Conservation (phyloP, 1,284 basidiomycete species). For the Puccinia hordei region DNA sequence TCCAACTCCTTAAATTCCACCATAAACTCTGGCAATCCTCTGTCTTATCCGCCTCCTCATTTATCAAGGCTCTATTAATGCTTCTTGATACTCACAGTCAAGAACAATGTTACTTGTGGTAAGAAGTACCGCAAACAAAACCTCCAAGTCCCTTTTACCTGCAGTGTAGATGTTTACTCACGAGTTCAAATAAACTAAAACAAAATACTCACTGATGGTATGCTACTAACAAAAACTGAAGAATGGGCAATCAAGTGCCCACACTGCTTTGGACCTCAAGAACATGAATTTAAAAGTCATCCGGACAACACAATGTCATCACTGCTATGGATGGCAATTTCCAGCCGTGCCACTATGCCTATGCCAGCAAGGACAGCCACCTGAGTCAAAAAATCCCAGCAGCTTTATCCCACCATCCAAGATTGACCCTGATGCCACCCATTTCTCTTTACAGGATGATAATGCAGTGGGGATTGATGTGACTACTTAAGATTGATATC, state of each 20-base stretch:
- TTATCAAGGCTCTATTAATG: background rate
- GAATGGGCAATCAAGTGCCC: constrained; percentile 6
- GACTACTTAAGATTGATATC: too few species aligned
- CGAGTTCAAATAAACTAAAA: background rate
- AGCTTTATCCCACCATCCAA: background rate
- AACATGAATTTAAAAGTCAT: background rate
- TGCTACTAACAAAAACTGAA: background rate
- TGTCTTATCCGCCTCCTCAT: background rate
- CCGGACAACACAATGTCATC: background rate
- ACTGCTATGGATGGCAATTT: background rate
- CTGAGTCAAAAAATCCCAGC: background rate
- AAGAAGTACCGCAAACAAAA: background rate
- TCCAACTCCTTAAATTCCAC: constrained; percentile 14
- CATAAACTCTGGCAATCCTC: constrained; percentile 9
- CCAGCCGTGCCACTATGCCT: background rate
- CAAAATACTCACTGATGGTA: background rate
- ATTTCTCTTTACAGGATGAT: background rate
- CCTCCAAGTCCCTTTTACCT: background rate
- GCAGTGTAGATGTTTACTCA: background rate
- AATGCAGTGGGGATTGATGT: too few species aligned
- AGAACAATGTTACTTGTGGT: background rate
- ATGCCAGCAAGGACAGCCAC: background rate
- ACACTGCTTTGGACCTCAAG: background rate
- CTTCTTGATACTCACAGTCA: background rate
- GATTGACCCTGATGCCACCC: background rate